These are phyloP conservation scores for Carex pumila DNA, from an alignment of 176 grass and related monocot species.

Conservation along the genomic window DNA sequence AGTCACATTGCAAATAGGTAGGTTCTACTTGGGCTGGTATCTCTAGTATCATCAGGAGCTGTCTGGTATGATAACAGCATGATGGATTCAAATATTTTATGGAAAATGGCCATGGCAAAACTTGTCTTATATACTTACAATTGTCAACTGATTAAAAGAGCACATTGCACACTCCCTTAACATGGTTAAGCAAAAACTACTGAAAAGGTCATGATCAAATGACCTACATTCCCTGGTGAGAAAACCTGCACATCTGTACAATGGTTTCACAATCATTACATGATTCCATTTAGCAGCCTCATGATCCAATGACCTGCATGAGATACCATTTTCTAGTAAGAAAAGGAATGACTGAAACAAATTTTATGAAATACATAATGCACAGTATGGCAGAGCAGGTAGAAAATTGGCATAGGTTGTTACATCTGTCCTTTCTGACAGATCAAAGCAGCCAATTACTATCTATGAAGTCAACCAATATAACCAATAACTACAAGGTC, in stretches of 20 bases:
- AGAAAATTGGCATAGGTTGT: too few species aligned
- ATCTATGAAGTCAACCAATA: too few species aligned
- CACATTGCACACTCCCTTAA: constrained; percentile 27
- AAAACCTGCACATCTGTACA: constrained; percentile 53
- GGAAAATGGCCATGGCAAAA: background rate
- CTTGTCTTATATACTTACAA: constrained; percentile 33
- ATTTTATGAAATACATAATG: too few species aligned
- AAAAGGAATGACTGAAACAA: too few species aligned
- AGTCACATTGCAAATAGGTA: background rate
- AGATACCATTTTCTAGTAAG: too few species aligned
- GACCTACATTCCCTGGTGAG: constrained; percentile 25
- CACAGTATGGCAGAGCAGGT: too few species aligned
- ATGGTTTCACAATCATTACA: constrained; percentile 31
- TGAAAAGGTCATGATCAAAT: constrained; percentile 31
- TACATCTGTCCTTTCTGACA: too few species aligned
- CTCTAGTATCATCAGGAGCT: background rate
- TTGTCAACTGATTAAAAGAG: constrained; percentile 33
- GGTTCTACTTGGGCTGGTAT: background rate
- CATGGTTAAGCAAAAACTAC: constrained; percentile 29
- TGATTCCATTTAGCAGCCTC: constrained; percentile 35
- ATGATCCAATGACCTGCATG: constrained; percentile 25
- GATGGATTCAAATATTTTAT: background rate
- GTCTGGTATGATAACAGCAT: background rate
- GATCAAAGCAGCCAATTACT: too few species aligned
- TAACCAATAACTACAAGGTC: too few species aligned